Evolutionary conservation across 1,284 basidiomycete genomes (phyloP), one percentile per base, ranked within the genome.

Genomic region (Austropuccinia psidii): DNA sequence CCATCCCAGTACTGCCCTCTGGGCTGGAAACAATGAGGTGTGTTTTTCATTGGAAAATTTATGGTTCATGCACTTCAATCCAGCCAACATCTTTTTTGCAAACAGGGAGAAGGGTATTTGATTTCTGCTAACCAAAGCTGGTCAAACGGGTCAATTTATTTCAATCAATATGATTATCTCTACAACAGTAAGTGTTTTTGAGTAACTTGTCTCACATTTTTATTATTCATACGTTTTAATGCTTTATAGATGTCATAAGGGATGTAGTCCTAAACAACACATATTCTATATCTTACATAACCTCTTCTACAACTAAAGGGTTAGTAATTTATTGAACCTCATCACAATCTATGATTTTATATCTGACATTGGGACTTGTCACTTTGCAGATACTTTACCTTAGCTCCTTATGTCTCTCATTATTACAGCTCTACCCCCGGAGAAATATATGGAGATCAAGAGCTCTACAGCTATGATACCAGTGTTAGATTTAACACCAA

Each of bases 381-480:
- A 64, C 49, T 1, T 35, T n/a, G 19, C 17, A 86, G 87, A 2
- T 85, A 86, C 33, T 78, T 86, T 11, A 85, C 83, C 74, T 80
- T 87, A 6, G 84, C 87, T 57, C 86, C 86, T 2, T 86, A 86
- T 73, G 80, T 84, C 4, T 78, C 86, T 11, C 80, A 87, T 27
- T 85, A 87, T 74, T 80, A 79, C 33, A 86, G 87, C 73, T 83
- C 81, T 13, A 85, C 85, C 0, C 77, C 78, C 0, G 85, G 85
- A 0, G 82, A 84, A 50, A 84, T 87, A 31, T 87, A 87, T 74
- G 86, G 87, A 13, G 86, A 87, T 74, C 79, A 82, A 74, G 86
- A 87, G 75, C 84, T 85, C 31, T 87, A 86, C 78, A 85, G 86
- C 76, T 87, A 87, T 76, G 83, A 86, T 75, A 84, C 84, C 1